Percentiles rank a stretch among this genome's conserved stretches.
Conservation (phyloP, 2,329 filamentous ascomycete species). For the Sphaerostilbella broomeana region DNA sequence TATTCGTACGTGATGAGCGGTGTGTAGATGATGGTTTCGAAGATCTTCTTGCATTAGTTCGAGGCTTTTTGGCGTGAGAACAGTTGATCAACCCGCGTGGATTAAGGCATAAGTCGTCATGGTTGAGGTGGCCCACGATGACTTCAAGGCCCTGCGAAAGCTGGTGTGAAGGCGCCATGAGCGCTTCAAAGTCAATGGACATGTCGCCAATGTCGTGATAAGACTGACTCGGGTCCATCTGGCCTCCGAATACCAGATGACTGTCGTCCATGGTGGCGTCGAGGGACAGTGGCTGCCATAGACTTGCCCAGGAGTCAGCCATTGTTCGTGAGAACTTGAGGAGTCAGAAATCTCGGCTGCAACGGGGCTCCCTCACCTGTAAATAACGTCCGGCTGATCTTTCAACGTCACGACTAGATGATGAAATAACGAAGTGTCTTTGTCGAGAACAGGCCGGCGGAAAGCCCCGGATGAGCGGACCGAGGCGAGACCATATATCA, state of each 20-base stretch:
- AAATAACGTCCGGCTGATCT: too few species aligned
- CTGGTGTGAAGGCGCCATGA: constrained; percentile 21
- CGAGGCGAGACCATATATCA: too few species aligned
- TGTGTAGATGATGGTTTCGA: neutral
- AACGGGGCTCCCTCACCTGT: too few species aligned
- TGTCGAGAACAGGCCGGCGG: too few species aligned
- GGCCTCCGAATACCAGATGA: constrained; percentile 19
- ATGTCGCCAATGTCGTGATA: constrained; percentile 25
- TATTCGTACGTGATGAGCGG: neutral
- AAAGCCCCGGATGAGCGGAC: too few species aligned
- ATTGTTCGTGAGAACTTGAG: too few species aligned
- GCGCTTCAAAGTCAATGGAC: constrained; percentile 21
- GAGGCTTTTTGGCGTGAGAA: constrained; percentile 11
- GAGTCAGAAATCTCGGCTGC: too few species aligned
- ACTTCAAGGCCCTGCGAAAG: constrained; percentile 22
- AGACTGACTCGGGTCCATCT: constrained; percentile 14
- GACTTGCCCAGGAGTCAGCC: too few species aligned
- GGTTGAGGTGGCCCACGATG: constrained; percentile 22
- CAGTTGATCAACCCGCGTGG: constrained; percentile 12
- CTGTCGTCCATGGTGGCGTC: constrained; percentile 21
- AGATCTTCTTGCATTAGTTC: neutral
- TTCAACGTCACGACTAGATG: too few species aligned
- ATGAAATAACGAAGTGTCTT: too few species aligned
- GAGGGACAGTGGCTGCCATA: too few species aligned
- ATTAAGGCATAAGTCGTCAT: constrained; percentile 29